Evolutionary conservation across 352 stramenopile species (phyloP), one percentile per base, ranked within the genome.

Genomic region (Pythium folliculosum): DNA sequence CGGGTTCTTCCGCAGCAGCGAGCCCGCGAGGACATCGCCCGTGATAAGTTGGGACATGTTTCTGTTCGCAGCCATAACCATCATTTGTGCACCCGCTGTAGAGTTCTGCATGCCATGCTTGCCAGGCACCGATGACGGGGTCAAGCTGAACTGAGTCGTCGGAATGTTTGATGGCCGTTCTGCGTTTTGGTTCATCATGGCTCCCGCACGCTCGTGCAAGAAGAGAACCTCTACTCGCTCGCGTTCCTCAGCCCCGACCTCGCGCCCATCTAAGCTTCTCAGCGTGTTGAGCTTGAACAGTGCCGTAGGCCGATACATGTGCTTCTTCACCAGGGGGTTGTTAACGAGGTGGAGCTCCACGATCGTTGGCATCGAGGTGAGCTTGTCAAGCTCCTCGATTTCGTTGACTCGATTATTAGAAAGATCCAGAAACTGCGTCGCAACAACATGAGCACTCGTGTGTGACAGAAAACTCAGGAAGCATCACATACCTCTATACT

Each of bases 321-420:
- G 85, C 62, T 94, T 94, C 60, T 95, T 92, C 2, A 78, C 75
- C 35, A 96, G 27, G 3, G 88, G 84, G 43, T 96, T 96, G 69
- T 88, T 91, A 22, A 58, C 52, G 16, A 95, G 43, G 6, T 73
- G 73, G 16, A 97, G 64, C 32, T 95, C 83, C 8, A 82, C 38
- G 23, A 97, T 62, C n/a, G 82, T 86, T 2, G 84, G 76, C 17
- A 92, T 32, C 5, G 69, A 40, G 0, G 63, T 66, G 16, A 96
- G 71, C 25, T 82, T 89, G 8, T 96, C 89, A 21, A 96, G 56
- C 50, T 97, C 89, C 21, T 89, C 84, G n/a, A 96, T 60, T 38
- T 96, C 89, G 1, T 60, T 48, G 0, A 97, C 23, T 0, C 89
- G 78, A 60, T 97, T 97, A 63, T 84, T 91, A 9, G 80, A 90